Evolutionary conservation across 352 stramenopile genomes (phyloP), one percentile per base, ranked within the genome.

Genomic region (Pythium chondricola): DNA sequence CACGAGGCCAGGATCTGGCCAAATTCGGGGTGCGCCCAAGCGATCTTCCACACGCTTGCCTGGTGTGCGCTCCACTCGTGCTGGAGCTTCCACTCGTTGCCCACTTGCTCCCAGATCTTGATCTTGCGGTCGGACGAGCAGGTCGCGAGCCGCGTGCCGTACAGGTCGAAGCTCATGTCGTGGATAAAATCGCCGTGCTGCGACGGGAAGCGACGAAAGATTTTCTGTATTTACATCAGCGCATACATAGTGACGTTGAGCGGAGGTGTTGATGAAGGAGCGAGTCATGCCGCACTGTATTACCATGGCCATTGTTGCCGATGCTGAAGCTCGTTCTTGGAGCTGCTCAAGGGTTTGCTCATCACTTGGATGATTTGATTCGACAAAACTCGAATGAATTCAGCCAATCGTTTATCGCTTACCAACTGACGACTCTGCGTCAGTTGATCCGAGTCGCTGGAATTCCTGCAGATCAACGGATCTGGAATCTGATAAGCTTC

Each of bases 11-110:
- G 50, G 53, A 98, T 87, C 73, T 97, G 87, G 41, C 95, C 94
- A 67, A 97, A 98, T 71, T 98, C 92, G 0, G 95, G 93, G 61
- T 98, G 92, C 0, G 87, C 90, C 93, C 93, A 98, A 41, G 77
- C 84, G 37, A 98, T 65, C 58, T 95, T 95, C 71, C 83, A 97
- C 7, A 98, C 91, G 22, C 86, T 87, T 9, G 86, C 91, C 57
- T 95, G 82, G 44, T 94, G 80, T 37, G 81, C 80, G 48, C 83
- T 93, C 85, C 83, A 90, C 74, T 98, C 91, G 53, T 89, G 80
- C 57, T 88, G 67, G 27, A 92, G 75, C 21, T 76, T 66, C 86
- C 88, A 96, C 36, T 95, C 91, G 41, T 82, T 63, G 18, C 66
- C 75, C 49, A 84, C 48, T 55, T 92, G 75, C 48, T 94, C 83